Percentiles rank a stretch among this genome's conserved stretches.
phyloP scores from a whole-genome alignment of 768 basidiomycete genomes.

The Galerina marginata region DNA sequence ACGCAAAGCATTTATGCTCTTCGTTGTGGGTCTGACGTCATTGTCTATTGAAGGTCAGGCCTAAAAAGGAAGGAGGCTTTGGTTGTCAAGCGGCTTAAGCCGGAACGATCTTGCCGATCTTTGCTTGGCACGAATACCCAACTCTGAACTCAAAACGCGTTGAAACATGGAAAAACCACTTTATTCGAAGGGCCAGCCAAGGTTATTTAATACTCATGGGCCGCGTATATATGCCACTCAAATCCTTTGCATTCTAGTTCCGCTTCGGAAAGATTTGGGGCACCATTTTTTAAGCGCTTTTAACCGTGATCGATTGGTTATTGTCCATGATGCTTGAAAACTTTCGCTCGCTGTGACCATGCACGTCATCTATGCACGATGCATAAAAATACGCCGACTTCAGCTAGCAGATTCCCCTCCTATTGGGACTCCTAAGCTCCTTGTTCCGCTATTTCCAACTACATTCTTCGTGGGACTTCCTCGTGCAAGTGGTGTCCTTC shows the following conservation, averaged over 20 bases:
- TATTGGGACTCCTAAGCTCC: too few species aligned
- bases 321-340: background rate
- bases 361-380: too few species aligned
- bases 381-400: too few species aligned
- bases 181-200: too few species aligned
- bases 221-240: too few species aligned
- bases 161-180: too few species aligned
- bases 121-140: background rate
- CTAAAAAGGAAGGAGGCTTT: background rate
- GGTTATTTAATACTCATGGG: too few species aligned
- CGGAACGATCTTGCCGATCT: background rate
- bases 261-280: background rate
- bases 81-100: background rate
- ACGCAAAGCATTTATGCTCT: background rate
- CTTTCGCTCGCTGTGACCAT: background rate
- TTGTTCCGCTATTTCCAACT: too few species aligned
- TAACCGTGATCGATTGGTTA: background rate
- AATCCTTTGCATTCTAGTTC: too few species aligned
- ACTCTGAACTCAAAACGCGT: too few species aligned
- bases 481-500: background rate
- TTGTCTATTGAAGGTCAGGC: background rate
- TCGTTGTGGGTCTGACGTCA: background rate
- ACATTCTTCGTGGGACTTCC: background rate
- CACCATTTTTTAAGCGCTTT: background rate
- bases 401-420: too few species aligned